Base-by-base conservation (phyloP, 2,329 filamentous ascomycete species). In the Colletotrichum lentis region DNA sequence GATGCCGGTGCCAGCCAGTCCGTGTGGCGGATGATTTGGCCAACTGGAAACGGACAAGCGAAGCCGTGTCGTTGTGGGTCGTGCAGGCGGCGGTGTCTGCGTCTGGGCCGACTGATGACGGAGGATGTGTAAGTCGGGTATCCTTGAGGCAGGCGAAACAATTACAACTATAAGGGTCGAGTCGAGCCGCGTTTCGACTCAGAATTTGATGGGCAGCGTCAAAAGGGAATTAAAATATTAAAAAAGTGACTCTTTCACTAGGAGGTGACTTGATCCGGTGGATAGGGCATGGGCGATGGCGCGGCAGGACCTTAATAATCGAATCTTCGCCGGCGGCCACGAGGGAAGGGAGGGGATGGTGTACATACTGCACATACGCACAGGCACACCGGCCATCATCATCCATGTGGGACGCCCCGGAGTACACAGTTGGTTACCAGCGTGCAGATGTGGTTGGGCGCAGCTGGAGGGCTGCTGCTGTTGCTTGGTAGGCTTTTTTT, bases 31-130 rank as follows among this genome's bases (percentile, higher is more conserved):
- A 8, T 65, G 62, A 65, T 56, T 66, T 60, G 62, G 66, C 66
- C 66, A 69, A 69, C 66, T 69, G 43, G 55, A 69, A 69, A 66
- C 62, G 66, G 66, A 57, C 66, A 69, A 69, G 66, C 44, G 44
- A 61, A 46, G 39, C 55, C 55, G 65, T 46, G 37, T 46, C 43
- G 55, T 50, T 16, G 27, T 57, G 57, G 39, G 50, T 41, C 49
- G 57, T 43, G 58, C 31, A 43, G 35, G 47, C 8, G 14, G 20
- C 35, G 43, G 31, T 47, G 43, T 10, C 16, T 22, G 39, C 31
- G 18, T 20, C 41, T 22, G 27, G n/a, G 22, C 24, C 5, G 27
- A 39, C 16, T 24, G 31, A 37, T 31, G 31, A 56, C 27, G 27
- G 27, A 31, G 27, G 27, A 31, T 31, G 27, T 31, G 27, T 31